These are phyloP conservation scores for Phaeosphaeriaceae sp. DNA, from an alignment of 2,329 filamentous ascomycete species.

Conservation along the genomic window DNA sequence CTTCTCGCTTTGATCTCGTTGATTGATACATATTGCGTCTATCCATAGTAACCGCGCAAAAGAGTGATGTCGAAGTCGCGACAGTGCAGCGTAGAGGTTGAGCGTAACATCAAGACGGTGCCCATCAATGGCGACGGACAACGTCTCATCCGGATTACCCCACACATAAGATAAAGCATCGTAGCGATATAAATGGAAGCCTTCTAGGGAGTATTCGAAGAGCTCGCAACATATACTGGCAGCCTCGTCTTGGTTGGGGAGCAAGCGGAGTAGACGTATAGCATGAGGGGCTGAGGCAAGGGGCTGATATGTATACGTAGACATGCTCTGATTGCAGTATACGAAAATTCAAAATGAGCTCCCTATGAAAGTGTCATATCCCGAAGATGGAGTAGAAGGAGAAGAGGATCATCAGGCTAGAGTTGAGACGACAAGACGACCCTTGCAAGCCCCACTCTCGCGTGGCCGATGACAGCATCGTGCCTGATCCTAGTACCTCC, in stretches of 20 bases:
- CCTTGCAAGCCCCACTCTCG: constrained; percentile 14
- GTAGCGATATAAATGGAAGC: neutral
- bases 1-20: constrained; percentile 15
- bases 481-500: constrained; percentile 19
- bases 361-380: neutral
- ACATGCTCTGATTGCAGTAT: neutral
- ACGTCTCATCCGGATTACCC: constrained; percentile 1
- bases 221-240: constrained; percentile 6
- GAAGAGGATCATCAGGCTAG: neutral
- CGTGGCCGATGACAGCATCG: constrained; percentile 35
- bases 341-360: too few relatives aligned
- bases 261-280: constrained; percentile 17
- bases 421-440: neutral
- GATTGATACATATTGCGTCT: constrained; percentile 8
- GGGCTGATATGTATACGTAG: constrained; percentile 10
- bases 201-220: constrained; percentile 4
- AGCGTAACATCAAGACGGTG: constrained; percentile 9
- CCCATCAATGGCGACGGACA: constrained; percentile 8
- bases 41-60: constrained; percentile 14
- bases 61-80: constrained; percentile 11
- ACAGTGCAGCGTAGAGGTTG: constrained; percentile 12
- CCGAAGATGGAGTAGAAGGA: neutral
- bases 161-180: constrained; percentile 10
- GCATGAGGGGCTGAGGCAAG: neutral
- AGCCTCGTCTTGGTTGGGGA: neutral